phyloP scores from a whole-genome alignment of 2,329 filamentous ascomycete species.

The Penicillium brasilianum region DNA sequence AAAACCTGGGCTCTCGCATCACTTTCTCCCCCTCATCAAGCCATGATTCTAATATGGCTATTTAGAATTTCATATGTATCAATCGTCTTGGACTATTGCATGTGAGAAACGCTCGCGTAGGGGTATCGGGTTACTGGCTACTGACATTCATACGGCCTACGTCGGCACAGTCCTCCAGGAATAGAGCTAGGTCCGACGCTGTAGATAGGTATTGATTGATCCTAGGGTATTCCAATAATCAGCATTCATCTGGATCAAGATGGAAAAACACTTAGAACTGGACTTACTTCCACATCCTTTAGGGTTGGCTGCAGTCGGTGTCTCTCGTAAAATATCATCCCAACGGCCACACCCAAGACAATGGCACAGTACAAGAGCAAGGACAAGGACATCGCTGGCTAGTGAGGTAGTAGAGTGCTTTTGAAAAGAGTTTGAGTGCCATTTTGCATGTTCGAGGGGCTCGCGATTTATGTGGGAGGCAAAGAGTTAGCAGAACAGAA shows the following conservation, averaged over 20 bases:
- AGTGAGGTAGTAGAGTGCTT: not conserved
- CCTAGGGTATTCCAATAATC: not conserved
- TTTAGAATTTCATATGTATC: too few relatives aligned
- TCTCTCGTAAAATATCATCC: not conserved
- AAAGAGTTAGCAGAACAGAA: not conserved
- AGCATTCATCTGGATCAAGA: not conserved
- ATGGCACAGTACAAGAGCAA: not conserved
- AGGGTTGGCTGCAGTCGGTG: too few relatives aligned
- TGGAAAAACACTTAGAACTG: too few relatives aligned
- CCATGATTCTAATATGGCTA: too few relatives aligned
- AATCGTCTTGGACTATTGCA: not conserved
- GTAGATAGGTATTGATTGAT: not conserved
- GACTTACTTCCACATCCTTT: not conserved
- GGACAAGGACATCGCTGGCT: not conserved
- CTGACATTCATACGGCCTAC: conserved; percentile 1
- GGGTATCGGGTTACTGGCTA: not conserved
- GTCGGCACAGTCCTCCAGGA: not conserved
- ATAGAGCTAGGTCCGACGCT: not conserved
- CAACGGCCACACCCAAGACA: not conserved
- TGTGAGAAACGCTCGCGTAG: not conserved
- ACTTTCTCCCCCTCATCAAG: too few relatives aligned
- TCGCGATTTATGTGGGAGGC: not conserved
- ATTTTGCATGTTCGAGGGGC: not conserved
- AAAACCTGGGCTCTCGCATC: too few relatives aligned
- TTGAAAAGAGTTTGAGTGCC: not conserved